phyloP scores from a whole-genome alignment of 805 yeast genomes.

The Ogataea ramenticola region DNA sequence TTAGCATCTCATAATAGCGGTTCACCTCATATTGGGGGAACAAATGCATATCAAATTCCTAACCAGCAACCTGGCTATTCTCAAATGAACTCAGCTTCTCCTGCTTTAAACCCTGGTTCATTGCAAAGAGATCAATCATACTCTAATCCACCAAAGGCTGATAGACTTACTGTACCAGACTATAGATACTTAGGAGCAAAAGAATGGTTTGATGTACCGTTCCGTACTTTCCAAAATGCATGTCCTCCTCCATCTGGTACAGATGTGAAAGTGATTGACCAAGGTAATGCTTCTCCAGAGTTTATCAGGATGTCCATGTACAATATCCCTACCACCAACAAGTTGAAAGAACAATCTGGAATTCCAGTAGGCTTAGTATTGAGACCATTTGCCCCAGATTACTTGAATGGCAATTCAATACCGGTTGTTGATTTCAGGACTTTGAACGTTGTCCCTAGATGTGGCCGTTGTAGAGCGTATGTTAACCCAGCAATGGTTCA shows the following conservation, averaged over 20 bases:
- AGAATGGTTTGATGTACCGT: conserved; percentile 34
- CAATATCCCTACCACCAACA: conserved; percentile 70
- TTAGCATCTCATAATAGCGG: no score
- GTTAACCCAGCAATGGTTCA: conserved; percentile 78
- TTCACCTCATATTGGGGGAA: no score
- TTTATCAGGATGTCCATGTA: conserved; percentile 75
- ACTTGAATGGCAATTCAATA: conserved; percentile 44
- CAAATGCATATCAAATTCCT: no score
- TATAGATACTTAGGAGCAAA: conserved; percentile 26
- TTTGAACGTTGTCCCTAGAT: conserved; percentile 71
- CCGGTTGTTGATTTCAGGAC: conserved; percentile 60
- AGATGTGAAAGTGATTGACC: conserved; percentile 63
- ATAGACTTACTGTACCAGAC: conserved; percentile 30
- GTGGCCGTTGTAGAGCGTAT: conserved; percentile 87
- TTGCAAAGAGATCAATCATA: neutral
- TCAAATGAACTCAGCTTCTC: no score
- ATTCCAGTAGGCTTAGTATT: conserved; percentile 78
- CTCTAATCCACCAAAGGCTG: conserved; percentile 1
- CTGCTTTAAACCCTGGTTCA: no score
- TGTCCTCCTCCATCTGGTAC: conserved; percentile 81
- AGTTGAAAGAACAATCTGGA: conserved; percentile 57
- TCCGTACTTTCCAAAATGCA: conserved; percentile 68
- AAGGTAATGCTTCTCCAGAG: conserved; percentile 79
- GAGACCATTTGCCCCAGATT: conserved; percentile 72
- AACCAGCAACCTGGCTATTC: no score